These are phyloP conservation scores for Leccinellum luteum DNA, from an alignment of 768 basidiomycete species.

Conservation along the genomic window DNA sequence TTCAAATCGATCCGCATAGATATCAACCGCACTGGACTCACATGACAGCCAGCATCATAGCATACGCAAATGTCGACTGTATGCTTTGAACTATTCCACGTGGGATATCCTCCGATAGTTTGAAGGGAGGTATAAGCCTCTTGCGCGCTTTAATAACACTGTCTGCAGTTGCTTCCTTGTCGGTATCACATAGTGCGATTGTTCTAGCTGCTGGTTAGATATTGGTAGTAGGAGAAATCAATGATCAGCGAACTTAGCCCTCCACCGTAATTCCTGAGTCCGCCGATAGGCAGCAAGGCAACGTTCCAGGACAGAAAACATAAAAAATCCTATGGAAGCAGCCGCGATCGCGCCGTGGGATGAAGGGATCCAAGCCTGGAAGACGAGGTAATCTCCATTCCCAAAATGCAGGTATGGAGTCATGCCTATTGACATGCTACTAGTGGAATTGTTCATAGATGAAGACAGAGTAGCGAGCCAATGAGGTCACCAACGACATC, in stretches of 20 bases:
- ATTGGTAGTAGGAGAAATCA: neutral
- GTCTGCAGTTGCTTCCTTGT: conserved; percentile 3
- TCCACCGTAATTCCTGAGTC: conserved; percentile 57
- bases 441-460: conserved; percentile 5
- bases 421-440: conserved; percentile 42
- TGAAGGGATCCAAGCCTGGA: conserved; percentile 64
- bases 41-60: conserved; percentile 83
- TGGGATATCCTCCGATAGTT: conserved; percentile 61
- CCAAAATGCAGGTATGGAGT: conserved; percentile 69
- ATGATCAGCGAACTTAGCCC: conserved; percentile 42
- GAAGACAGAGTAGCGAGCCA: neutral
- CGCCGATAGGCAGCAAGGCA: conserved; percentile 59
- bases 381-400: conserved; percentile 61
- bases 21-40: conserved; percentile 33
- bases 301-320: conserved; percentile 70
- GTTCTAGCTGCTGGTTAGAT: conserved; percentile 13
- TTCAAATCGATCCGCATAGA: conserved; percentile 6
- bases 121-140: conserved; percentile 56
- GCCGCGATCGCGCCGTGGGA: conserved; percentile 71
- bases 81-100: conserved; percentile 64
- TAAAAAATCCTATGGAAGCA: conserved; percentile 67
- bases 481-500: neutral
- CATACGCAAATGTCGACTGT: conserved; percentile 62
- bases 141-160: conserved; percentile 8
- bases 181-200: neutral